Evolutionary conservation across 495 filamentous ascomycete genomes (phyloP).

Genomic region (Aspergillus bertholletiae): DNA sequence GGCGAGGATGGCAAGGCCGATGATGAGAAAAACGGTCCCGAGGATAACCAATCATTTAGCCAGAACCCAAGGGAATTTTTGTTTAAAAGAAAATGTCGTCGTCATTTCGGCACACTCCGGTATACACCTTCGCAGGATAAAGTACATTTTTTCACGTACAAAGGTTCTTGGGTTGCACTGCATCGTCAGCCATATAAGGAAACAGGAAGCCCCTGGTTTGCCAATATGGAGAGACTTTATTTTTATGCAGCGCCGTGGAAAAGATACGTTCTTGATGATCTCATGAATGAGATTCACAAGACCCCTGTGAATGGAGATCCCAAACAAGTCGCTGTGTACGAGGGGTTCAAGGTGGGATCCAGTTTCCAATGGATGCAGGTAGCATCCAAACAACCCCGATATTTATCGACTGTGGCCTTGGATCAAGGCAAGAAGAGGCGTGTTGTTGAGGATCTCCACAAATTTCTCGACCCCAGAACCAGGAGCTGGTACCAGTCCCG

Average conservation of each 20-base stretch:
- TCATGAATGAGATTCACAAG: background rate
- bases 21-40: background rate
- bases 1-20: background rate
- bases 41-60: background rate
- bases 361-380: background rate
- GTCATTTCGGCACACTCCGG: background rate
- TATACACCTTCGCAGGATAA: background rate
- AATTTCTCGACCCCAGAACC: slow-evolving; percentile 8
- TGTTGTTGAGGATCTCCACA: slow-evolving; percentile 38
- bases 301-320: background rate
- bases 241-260: slow-evolving; percentile 1
- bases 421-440: slow-evolving; percentile 62
- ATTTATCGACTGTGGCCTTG: slow-evolving; percentile 71
- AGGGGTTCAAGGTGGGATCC: background rate
- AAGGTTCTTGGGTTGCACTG: background rate
- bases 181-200: background rate
- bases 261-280: background rate
- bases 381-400: slow-evolving; percentile 38
- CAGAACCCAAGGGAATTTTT: background rate
- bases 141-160: background rate
- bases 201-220: background rate
- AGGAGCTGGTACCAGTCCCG: slow-evolving; percentile 44
- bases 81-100: background rate
- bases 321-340: background rate
- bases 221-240: background rate